These are phyloP conservation scores for Cyberlindnera maclurae DNA, from an alignment of 805 yeast genomes.

Conservation along the genomic window DNA sequence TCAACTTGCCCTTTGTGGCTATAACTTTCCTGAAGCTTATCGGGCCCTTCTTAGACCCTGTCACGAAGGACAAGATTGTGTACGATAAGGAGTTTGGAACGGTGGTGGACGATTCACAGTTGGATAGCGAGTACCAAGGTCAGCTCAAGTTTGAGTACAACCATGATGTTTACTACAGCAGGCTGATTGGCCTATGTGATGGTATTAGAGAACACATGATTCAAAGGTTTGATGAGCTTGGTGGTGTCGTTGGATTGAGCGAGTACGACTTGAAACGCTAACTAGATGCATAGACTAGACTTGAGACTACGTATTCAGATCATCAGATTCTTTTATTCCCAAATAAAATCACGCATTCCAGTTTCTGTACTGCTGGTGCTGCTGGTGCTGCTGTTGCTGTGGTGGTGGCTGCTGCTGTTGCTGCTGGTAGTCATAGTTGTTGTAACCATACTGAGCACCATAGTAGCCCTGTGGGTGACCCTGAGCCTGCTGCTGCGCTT, in stretches of 20 bases:
- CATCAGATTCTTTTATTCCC: constrained; percentile 1
- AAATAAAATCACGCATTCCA: neutral
- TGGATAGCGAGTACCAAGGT: constrained; percentile 83
- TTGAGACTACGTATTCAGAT: neutral
- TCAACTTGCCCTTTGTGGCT: constrained; percentile 88
- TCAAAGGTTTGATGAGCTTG: constrained; percentile 62
- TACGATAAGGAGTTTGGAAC: constrained; percentile 80
- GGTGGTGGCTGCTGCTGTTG: constrained; percentile 7
- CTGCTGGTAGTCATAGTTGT: constrained; percentile 6
- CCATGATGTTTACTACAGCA: constrained; percentile 75
- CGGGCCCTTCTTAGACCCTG: constrained; percentile 91
- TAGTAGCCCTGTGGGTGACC: constrained; percentile 3
- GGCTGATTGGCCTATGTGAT: constrained; percentile 50
- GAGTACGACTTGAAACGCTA: constrained; percentile 75
- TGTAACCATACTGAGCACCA: constrained; percentile 2
- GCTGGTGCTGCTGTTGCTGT: constrained; percentile 10
- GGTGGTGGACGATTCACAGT: constrained; percentile 71
- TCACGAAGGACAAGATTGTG: constrained; percentile 86
- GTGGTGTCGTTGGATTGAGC: constrained; percentile 64
- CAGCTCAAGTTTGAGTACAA: constrained; percentile 70
- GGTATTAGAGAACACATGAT: constrained; percentile 52
- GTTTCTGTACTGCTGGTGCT: constrained; percentile 15
- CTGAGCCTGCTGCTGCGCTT: constrained; percentile 8
- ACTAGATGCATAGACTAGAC: no score
- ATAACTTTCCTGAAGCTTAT: constrained; percentile 86